Evolutionary conservation across 2,329 filamentous ascomycete species (phyloP), one percentile per base, ranked within the genome.

Genomic region (Penicillium sp.): DNA sequence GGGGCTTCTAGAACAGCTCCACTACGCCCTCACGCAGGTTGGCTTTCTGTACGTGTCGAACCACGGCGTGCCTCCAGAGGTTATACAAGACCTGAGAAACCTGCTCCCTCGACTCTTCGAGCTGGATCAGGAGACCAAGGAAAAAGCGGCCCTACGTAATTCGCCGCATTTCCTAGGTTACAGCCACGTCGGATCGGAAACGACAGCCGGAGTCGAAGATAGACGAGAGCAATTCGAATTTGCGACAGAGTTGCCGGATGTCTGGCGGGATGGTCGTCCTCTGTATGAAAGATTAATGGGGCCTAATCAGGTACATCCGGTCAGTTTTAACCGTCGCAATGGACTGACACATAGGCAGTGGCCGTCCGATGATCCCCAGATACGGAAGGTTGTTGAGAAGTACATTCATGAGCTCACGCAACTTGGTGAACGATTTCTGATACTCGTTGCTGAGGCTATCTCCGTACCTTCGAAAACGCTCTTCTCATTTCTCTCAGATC

Each of bases 111-210:
- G 47, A 6, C 51, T 66, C 3, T 66, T 66, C 41, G 46, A 40
- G 22, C 50, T 66, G 11, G 49, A 58, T 9, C 44, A 40, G 14
- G 33, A n/a, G 14, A 49, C 42, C 18, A 66, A 66, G 33, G 56
- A 64, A 9, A 52, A 56, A 41, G 56, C 57, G 18, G 61, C 59
- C 8, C 51, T 70, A 16, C 66, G 74, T 24, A 79, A 82, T 24
- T 84, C 80, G 1, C 81, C 82, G 9, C 82, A 84, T 61, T 84
- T 86, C 50, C 69, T 86, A 2, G 83, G 83, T 0, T 85, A 84
- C 62, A 82, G 79, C 54, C 76, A 72, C 0, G 74, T 76, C 16
- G 82, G 81, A 0, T 71, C 77, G 22, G 83, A 85, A 63, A 80
- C 69, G 0, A 86, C 83, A 1, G 77, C 79, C 0, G 80, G 81